A percentile compares a stretch with the other conserved stretches of the same genome.
These are phyloP conservation scores for Clarireedia hainanense DNA, from an alignment of 2,329 filamentous ascomycete genomes.

Conservation along the genomic window DNA sequence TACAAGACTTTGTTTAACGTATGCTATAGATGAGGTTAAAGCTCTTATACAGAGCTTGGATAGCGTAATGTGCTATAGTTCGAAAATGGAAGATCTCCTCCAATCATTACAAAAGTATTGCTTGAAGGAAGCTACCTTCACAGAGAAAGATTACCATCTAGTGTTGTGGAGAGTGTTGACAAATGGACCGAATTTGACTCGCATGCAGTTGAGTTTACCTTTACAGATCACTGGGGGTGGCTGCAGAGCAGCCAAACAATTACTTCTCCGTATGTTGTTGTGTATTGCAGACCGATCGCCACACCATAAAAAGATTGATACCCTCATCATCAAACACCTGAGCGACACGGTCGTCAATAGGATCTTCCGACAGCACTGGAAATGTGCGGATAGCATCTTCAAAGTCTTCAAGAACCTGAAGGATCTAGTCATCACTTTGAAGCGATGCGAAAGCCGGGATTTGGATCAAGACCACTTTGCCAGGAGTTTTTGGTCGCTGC, in stretches of 20 bases:
- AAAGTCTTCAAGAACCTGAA: slow-evolving; percentile 34
- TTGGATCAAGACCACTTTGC: slow-evolving; percentile 34
- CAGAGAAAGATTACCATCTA: slow-evolving; percentile 39
- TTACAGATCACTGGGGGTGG: slow-evolving; percentile 41
- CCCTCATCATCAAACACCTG: slow-evolving; percentile 43
- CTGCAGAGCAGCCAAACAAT: slow-evolving; percentile 40
- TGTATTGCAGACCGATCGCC: slow-evolving; percentile 39
- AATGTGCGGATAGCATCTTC: slow-evolving; percentile 43
- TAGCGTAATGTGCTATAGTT: slow-evolving; percentile 30
- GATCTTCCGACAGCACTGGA: slow-evolving; percentile 41
- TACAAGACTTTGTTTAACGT: slow-evolving; percentile 4
- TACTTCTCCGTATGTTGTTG: slow-evolving; percentile 45
- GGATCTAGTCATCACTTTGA: slow-evolving; percentile 40
- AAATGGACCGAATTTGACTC: slow-evolving; percentile 37
- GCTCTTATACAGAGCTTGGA: slow-evolving; percentile 40
- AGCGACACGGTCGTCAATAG: slow-evolving; percentile 40
- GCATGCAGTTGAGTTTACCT: slow-evolving; percentile 43
- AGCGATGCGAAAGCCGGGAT: slow-evolving; percentile 35
- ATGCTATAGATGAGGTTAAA: slow-evolving; percentile 38
- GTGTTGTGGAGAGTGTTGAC: slow-evolving; percentile 37
- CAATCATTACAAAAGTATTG: slow-evolving; percentile 39
- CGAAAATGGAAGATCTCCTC: slow-evolving; percentile 39
- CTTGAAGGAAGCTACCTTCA: slow-evolving; percentile 42
- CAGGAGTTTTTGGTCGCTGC: slow-evolving; percentile 41
- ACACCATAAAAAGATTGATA: slow-evolving; percentile 36